Evolutionary conservation across 139 green algal genomes (phyloP).

Genomic region (Monoraphidium neglectum): DNA sequence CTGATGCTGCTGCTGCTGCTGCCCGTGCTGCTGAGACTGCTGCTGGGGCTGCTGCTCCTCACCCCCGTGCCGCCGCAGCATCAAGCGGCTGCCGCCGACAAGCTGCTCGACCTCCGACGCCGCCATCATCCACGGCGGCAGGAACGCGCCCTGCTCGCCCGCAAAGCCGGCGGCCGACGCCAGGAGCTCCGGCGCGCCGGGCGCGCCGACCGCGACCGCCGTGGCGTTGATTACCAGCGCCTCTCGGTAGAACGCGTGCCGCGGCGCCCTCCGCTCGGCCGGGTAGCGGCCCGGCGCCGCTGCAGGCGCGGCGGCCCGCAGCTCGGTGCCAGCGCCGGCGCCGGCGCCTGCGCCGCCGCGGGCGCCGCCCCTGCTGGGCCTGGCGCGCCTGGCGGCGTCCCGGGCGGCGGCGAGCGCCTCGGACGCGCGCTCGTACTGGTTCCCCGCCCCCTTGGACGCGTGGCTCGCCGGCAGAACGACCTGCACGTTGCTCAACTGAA

Average conservation of each 20-base stretch:
- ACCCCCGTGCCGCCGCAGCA: neutral
- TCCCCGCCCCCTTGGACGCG: no score
- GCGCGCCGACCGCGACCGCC: neutral
- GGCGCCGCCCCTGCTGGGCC: no score
- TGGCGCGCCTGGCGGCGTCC: no score
- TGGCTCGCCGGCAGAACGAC: neutral
- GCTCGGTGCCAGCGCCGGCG: no score
- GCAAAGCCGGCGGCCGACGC: neutral
- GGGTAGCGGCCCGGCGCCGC: neutral
- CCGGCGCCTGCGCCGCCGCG: no score
- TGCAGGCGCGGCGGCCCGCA: neutral
- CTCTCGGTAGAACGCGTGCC: constrained; percentile 7
- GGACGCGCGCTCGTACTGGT: no score
- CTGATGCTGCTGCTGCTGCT: neutral
- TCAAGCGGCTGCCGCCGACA: neutral
- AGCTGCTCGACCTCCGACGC: neutral
- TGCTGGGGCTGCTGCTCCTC: neutral
- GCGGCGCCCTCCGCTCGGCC: neutral
- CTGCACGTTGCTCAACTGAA: constrained; percentile 7
- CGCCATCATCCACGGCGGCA: constrained; percentile 14
- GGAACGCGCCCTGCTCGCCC: no score
- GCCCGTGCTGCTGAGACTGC: neutral
- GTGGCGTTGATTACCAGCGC: constrained; percentile 13
- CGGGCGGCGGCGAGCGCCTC: no score
- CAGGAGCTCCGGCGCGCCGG: constrained; percentile 16